phyloP scores from a whole-genome alignment of 1,139 yeast genomes.

The Pichia sp. region DNA sequence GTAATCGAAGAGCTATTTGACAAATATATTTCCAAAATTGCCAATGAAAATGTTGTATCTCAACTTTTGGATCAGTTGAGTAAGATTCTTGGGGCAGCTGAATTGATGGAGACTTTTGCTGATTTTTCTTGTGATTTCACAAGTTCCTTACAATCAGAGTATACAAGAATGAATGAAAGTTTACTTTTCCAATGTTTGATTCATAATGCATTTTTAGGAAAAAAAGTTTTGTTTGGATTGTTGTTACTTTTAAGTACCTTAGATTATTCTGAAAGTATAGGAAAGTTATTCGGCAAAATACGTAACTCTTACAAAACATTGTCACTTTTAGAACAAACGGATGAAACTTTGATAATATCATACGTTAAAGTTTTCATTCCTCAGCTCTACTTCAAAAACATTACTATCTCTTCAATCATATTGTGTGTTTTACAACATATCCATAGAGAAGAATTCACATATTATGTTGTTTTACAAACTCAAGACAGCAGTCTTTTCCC shows the following conservation, averaged over 20 bases:
- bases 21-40: slow-evolving; percentile 22
- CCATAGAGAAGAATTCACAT: slow-evolving; percentile 21
- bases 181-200: slow-evolving; percentile 21
- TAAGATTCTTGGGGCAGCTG: slow-evolving; percentile 21
- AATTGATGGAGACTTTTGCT: slow-evolving; percentile 26
- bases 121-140: slow-evolving; percentile 17
- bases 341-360: slow-evolving; percentile 3
- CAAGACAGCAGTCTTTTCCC: slow-evolving; percentile 12
- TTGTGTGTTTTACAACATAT: no score
- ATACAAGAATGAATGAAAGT: slow-evolving; percentile 21
- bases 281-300: slow-evolving; percentile 21
- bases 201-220: slow-evolving; percentile 21
- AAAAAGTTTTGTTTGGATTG: slow-evolving; percentile 27
- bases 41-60: slow-evolving; percentile 21
- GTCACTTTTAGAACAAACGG: slow-evolving; percentile 9
- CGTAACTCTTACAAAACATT: slow-evolving; percentile 12
- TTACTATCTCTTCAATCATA: no score
- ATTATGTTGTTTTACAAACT: slow-evolving; percentile 15
- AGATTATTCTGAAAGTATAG: slow-evolving; percentile 30
- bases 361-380: slow-evolving; percentile 15
- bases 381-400: slow-evolving; percentile 24
- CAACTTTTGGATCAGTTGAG: slow-evolving; percentile 23
- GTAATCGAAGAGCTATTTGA: slow-evolving; percentile 28
- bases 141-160: slow-evolving; percentile 15
- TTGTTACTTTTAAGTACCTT: slow-evolving; percentile 34